Percentiles rank a stretch among this genome's conserved stretches.
phyloP scores from a whole-genome alignment of 257 asterid species.

The Solanum virginianum region DNA sequence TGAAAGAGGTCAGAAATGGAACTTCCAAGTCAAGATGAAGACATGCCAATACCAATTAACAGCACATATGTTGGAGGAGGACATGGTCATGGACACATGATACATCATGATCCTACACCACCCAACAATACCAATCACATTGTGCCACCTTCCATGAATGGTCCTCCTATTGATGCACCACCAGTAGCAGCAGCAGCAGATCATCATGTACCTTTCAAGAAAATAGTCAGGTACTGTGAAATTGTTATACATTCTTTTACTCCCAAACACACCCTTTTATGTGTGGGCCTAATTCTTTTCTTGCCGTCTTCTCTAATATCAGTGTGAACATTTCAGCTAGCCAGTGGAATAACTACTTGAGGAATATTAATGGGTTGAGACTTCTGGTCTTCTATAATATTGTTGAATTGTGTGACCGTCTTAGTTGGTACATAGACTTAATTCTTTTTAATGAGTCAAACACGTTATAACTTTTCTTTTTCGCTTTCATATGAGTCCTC shows the following conservation, averaged over 20 bases:
- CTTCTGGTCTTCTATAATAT: too few relatives aligned
- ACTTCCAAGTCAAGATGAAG: slow-evolving; percentile 34
- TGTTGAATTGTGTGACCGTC: too few relatives aligned
- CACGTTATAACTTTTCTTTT: neutral
- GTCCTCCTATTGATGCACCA: slow-evolving; percentile 10
- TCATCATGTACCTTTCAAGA: slow-evolving; percentile 36
- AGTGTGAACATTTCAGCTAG: too few relatives aligned
- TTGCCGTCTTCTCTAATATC: too few relatives aligned
- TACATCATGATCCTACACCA: slow-evolving; percentile 29
- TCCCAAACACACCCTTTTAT: neutral
- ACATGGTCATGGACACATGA: slow-evolving; percentile 24
- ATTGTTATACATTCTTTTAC: too few relatives aligned
- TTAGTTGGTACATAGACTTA: too few relatives aligned
- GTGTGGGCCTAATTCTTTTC: neutral
- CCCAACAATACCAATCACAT: slow-evolving; percentile 10
- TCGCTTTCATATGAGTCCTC: neutral
- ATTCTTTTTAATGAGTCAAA: neutral
- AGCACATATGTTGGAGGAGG: slow-evolving; percentile 37
- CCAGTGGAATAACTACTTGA: too few relatives aligned
- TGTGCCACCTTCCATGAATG: slow-evolving; percentile 27
- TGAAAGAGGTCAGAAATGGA: slow-evolving; percentile 5
- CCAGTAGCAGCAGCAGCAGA: slow-evolving; percentile 2
- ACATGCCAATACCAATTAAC: slow-evolving; percentile 75
- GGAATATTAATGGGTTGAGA: too few relatives aligned
- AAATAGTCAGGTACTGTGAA: slow-evolving; percentile 16